A percentile compares a stretch with the other conserved stretches of the same genome.
phyloP scores from a whole-genome alignment of 2,329 filamentous ascomycete genomes.

The Iodosphaeria phyllophila region DNA sequence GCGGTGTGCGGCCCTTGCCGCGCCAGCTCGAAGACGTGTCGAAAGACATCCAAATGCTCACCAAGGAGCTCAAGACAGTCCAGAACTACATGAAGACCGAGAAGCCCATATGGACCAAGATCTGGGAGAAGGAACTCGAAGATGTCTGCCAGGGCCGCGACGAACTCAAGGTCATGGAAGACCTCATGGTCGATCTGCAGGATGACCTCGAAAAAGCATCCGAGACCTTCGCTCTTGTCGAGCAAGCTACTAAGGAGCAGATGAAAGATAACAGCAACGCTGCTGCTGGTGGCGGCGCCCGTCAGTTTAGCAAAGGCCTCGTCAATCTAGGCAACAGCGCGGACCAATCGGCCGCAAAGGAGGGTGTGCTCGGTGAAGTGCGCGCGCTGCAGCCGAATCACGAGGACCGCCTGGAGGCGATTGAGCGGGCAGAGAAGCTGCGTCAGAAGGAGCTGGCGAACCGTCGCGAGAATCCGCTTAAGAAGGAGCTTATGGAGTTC shows the following conservation, averaged over 20 bases:
- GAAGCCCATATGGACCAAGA: conserved; percentile 96
- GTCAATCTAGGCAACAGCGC: conserved; percentile 30
- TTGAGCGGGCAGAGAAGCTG: conserved; percentile 87
- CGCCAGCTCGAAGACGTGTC: conserved; percentile 77
- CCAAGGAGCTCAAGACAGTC: conserved; percentile 80
- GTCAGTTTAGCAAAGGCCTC: conserved; percentile 36
- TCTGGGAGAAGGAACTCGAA: conserved; percentile 96
- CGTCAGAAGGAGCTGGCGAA: conserved; percentile 74
- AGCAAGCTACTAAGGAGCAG: conserved; percentile 97
- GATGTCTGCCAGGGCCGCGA: conserved; percentile 91
- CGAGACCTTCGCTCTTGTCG: conserved; percentile 85
- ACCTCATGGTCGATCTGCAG: conserved; percentile 76
- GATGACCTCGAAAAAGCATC: conserved; percentile 91
- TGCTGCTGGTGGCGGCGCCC: conserved; percentile 29
- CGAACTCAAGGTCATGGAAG: conserved; percentile 89
- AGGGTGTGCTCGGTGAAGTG: conserved; percentile 82
- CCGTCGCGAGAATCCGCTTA: conserved; percentile 56
- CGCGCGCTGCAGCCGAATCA: conserved; percentile 88
- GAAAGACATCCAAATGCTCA: conserved; percentile 68
- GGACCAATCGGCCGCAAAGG: conserved; percentile 71
- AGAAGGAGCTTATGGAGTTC: conserved; percentile 69
- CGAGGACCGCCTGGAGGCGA: conserved; percentile 80
- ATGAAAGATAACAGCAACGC: conserved; percentile 63
- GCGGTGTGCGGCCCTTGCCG: conserved; percentile 78
- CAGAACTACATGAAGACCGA: conserved; percentile 81